Evolutionary conservation across 805 yeast genomes (phyloP).

Genomic region (Nakazawaea wyomingensis): DNA sequence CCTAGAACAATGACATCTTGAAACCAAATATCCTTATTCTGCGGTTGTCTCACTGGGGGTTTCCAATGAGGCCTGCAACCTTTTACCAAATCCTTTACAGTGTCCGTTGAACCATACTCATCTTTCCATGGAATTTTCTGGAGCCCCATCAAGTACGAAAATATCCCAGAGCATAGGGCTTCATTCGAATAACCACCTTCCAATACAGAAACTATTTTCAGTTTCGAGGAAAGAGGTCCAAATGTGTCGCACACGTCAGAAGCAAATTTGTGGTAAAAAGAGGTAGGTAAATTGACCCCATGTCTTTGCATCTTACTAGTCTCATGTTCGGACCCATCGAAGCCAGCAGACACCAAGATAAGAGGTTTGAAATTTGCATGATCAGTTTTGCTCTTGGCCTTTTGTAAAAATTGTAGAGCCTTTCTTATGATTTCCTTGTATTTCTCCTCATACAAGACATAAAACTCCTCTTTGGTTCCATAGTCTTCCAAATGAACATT

Average conservation of each 20-base stretch:
- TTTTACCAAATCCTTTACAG: constrained; percentile 57
- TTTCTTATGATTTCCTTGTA: constrained; percentile 59
- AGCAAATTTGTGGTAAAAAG: constrained; percentile 69
- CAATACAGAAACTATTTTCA: constrained; percentile 60
- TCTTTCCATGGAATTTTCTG: constrained; percentile 52
- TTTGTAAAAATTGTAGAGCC: constrained; percentile 61
- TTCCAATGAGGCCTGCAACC: constrained; percentile 69
- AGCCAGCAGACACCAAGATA: constrained; percentile 79
- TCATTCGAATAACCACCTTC: constrained; percentile 89
- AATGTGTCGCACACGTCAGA: constrained; percentile 54
- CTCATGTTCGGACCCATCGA: constrained; percentile 83
- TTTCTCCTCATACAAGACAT: constrained; percentile 50
- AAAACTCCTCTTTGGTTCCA: constrained; percentile 58
- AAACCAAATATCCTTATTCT: constrained; percentile 47
- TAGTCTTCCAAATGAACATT: constrained; percentile 74
- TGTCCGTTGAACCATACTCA: constrained; percentile 59
- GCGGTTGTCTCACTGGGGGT: constrained; percentile 36
- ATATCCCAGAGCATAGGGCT: constrained; percentile 73
- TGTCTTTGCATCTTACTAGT: constrained; percentile 83
- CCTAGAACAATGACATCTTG: constrained; percentile 32
- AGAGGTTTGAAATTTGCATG: constrained; percentile 41
- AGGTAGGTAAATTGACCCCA: constrained; percentile 74
- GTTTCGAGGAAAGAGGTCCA: constrained; percentile 38
- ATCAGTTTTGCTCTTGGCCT: constrained; percentile 16
- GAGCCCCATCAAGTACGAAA: constrained; percentile 72